These are phyloP conservation scores for Kluyveromyces lactis DNA, from an alignment of 805 yeast genomes.

Conservation along the genomic window DNA sequence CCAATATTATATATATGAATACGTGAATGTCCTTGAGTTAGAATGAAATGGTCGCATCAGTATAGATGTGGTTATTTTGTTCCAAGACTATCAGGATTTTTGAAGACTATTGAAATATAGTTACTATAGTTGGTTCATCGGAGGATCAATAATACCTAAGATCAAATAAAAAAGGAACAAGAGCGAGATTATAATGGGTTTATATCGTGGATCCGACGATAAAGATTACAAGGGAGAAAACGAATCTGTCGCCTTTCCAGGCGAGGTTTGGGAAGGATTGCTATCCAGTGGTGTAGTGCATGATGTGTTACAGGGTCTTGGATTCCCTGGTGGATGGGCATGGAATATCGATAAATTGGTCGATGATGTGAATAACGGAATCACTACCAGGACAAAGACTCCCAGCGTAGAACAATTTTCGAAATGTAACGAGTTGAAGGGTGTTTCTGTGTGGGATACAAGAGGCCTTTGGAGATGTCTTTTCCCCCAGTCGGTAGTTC, in stretches of 20 bases:
- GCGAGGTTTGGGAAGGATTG: slow-evolving; percentile 12
- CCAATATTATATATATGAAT: too few relatives aligned
- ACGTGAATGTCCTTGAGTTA: too few relatives aligned
- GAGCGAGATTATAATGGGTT: too few relatives aligned
- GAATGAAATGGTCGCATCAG: too few relatives aligned
- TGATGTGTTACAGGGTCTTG: slow-evolving; percentile 21
- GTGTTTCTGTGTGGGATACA: slow-evolving; percentile 75
- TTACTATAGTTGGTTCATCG: too few relatives aligned
- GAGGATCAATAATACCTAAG: too few relatives aligned
- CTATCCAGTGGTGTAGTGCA: slow-evolving; percentile 14
- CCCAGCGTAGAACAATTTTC: slow-evolving; percentile 55
- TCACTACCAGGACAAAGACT: slow-evolving; percentile 38
- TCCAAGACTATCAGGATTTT: too few relatives aligned
- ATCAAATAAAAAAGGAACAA: too few relatives aligned
- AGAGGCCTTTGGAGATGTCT: slow-evolving; percentile 88
- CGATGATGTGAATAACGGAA: slow-evolving; percentile 8
- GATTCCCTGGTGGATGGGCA: slow-evolving; percentile 16
- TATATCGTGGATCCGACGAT: slow-evolving; percentile 12
- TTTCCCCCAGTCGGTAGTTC: slow-evolving; percentile 50
- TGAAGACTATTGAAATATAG: too few relatives aligned
- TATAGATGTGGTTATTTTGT: too few relatives aligned
- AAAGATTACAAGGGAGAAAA: slow-evolving; percentile 10
- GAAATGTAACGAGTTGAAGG: slow-evolving; percentile 55
- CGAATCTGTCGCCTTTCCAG: slow-evolving; percentile 7
- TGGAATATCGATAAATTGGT: slow-evolving; percentile 10